Percentiles rank a stretch among this genome's conserved stretches.
These are phyloP conservation scores for Phyllosticta citrichinensis DNA, from an alignment of 2,329 filamentous ascomycete species.

Conservation along the genomic window DNA sequence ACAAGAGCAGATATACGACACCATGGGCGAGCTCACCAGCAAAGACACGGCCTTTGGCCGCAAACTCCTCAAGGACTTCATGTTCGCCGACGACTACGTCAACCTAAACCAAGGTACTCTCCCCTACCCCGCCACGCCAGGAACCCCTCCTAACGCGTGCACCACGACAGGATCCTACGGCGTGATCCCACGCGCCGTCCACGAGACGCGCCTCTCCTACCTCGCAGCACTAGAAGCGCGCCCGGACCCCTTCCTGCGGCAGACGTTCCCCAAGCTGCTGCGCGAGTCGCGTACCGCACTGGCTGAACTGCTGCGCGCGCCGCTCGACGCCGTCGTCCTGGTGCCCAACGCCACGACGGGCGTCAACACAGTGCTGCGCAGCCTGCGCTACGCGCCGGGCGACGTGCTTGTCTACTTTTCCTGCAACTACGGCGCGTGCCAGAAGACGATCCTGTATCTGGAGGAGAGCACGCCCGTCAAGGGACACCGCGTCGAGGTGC, in stretches of 20 bases:
- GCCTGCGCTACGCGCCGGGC: conserved; percentile 55
- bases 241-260: conserved; percentile 70
- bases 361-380: conserved; percentile 70
- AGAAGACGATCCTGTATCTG: conserved; percentile 61
- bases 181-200: conserved; percentile 56
- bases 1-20: not conserved
- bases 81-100: conserved; percentile 55
- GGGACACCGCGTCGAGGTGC: conserved; percentile 46
- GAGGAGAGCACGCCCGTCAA: conserved; percentile 52
- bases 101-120: conserved; percentile 67
- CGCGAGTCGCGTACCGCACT: conserved; percentile 55
- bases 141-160: not conserved
- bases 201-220: conserved; percentile 49
- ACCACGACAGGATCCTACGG: conserved; percentile 59
- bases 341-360: conserved; percentile 73
- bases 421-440: conserved; percentile 69
- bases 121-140: too few relatives aligned
- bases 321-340: conserved; percentile 59
- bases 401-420: conserved; percentile 74
- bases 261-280: conserved; percentile 52
- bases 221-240: conserved; percentile 56
- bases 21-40: not conserved
- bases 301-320: conserved; percentile 56
- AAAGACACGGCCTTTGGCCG: conserved; percentile 37
- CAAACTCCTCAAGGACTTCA: conserved; percentile 53